Conservation (phyloP, 495 filamentous ascomycete genomes). For the Extremus antarcticus region DNA sequence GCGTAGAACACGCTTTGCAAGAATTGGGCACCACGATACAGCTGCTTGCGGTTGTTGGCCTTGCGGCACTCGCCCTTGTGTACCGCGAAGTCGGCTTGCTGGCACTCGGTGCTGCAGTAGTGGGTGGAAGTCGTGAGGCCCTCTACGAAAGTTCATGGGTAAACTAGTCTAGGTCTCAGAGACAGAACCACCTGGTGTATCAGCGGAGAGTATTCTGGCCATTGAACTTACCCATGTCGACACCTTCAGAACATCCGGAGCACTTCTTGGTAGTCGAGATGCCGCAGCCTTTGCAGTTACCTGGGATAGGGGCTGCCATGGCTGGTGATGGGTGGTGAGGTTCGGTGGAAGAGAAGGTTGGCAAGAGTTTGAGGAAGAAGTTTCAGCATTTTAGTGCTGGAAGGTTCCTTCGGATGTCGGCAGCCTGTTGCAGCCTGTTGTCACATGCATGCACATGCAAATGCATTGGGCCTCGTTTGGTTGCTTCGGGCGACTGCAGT, state of each 20-base stretch:
- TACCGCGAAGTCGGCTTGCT: not conserved
- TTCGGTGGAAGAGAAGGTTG: no score
- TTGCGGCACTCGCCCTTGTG: constrained; percentile 2
- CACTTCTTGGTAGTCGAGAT: not conserved
- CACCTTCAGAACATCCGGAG: not conserved
- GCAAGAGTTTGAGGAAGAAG: not conserved
- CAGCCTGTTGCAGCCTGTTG: not conserved
- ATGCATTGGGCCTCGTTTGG: no score
- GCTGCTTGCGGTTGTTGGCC: constrained; percentile 1
- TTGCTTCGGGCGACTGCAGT: no score
- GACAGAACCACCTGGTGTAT: no score
- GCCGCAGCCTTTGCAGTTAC: not conserved
- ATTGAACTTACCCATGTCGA: no score
- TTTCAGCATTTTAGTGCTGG: not conserved
- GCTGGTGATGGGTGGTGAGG: no score
- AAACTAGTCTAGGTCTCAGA: no score
- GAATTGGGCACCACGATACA: constrained; percentile 7
- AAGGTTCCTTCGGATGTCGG: not conserved
- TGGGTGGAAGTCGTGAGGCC: not conserved
- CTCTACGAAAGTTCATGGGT: no score
- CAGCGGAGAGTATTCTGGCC: no score
- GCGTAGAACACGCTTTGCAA: not conserved
- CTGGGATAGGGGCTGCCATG: not conserved
- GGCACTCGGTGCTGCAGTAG: constrained; percentile 8
- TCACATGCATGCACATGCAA: not conserved